Percentiles rank a stretch among this genome's conserved stretches.
Evolutionary conservation across 169 alveolate species (phyloP).

Genomic region (Plasmodium billcollinsi): DNA sequence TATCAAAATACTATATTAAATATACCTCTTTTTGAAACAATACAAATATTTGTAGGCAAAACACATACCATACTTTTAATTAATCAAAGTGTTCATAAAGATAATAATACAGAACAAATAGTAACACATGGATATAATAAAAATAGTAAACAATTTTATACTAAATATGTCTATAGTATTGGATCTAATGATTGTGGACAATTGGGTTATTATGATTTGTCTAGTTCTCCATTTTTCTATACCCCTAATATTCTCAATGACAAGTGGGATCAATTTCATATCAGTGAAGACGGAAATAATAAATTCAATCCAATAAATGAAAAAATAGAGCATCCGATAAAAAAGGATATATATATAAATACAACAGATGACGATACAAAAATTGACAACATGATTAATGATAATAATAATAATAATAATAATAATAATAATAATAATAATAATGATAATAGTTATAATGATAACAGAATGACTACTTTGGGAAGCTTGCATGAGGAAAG

Average conservation of each 20-base stretch:
- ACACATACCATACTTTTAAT: slow-evolving; percentile 71
- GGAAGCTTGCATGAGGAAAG: neutral
- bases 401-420: neutral
- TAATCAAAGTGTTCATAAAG: slow-evolving; percentile 25
- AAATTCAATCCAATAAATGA: neutral
- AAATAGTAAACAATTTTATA: slow-evolving; percentile 21
- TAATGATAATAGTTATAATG: neutral
- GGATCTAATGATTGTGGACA: slow-evolving; percentile 96
- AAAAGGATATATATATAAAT: neutral
- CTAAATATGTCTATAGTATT: slow-evolving; percentile 90
- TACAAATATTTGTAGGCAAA: slow-evolving; percentile 73
- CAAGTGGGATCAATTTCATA: neutral
- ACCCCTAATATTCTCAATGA: neutral
- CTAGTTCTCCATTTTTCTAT: neutral
- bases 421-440: neutral
- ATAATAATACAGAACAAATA: neutral
- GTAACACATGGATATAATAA: neutral
- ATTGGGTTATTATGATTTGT: slow-evolving; percentile 87
- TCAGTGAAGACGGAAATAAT: neutral
- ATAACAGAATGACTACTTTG: neutral
- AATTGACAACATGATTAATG: neutral
- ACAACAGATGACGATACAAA: slow-evolving; percentile 1
- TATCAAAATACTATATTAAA: slow-evolving; percentile 8
- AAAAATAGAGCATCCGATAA: neutral
- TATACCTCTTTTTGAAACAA: slow-evolving; percentile 68